Evolutionary conservation across 2,329 filamentous ascomycete species (phyloP), one percentile per base, ranked within the genome.

Genomic region (Talaromyces sp.): DNA sequence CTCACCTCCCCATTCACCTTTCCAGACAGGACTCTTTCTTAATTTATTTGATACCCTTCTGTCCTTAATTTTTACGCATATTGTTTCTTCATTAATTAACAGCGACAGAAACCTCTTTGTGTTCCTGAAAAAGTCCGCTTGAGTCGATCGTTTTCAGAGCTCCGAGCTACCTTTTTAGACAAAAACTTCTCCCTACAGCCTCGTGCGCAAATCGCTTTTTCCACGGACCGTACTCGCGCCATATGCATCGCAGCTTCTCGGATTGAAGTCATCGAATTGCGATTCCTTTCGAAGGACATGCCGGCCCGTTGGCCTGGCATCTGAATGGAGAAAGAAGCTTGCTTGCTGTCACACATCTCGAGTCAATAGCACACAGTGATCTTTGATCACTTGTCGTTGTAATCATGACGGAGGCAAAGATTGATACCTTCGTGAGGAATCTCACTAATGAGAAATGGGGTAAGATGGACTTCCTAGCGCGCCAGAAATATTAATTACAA

Each of bases 401-500:
- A 68, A 72, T 67, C 65, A 79, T 80, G 74, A 79, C 64, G 19
- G 64, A 82, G 72, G 75, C 78, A 66, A 80, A 77, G 63, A 82
- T 83, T 66, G 82, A 84, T 69, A 75, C 80, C 62, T 84, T 81
- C 70, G 81, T 81, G 68, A 77, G 73, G 65, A 82, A 81, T 75
- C 77, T 84, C 67, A 77, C 76, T 59, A 81, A 84, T 71, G 75
- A 79, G 64, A 79, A 78, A 71, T 74, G 81, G 64, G 82, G 82
- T 83, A 79, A 65, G 67, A 22, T 22, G n/a, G 5, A 19, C 11
- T 33, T 45, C 35, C n/a, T 6, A 24, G 6, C 2, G 35, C 14
- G 31, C 43, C 27, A 24, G 31, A 31, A 35, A 14, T 19, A 19
- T 16, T 19, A 13, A 35, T 54, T 33, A 1, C 4, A 11, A 14